These are phyloP conservation scores for Neohortaea acidophila DNA, from an alignment of 495 filamentous ascomycete genomes.

Conservation along the genomic window DNA sequence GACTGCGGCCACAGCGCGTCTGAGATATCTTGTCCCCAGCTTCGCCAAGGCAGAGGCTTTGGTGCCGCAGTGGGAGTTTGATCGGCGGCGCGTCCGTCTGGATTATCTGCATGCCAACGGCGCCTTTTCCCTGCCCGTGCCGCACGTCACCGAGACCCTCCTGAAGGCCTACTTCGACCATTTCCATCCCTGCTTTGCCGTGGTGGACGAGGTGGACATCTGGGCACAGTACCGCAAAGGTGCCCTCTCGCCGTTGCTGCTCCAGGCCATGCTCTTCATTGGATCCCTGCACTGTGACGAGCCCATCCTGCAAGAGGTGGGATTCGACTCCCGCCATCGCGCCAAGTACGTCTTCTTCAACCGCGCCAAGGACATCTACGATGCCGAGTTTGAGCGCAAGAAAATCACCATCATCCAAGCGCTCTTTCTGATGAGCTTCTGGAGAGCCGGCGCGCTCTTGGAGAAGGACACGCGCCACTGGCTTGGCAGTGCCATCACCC, in stretches of 20 bases:
- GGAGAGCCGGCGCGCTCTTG: neutral
- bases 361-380: slow-evolving; percentile 2
- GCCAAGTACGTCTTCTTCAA: slow-evolving; percentile 1
- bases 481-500: slow-evolving; percentile 1
- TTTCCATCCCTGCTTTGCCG: slow-evolving; percentile 2
- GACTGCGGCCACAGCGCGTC: neutral
- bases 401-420: slow-evolving; percentile 3
- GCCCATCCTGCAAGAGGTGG: neutral
- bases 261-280: slow-evolving; percentile 3
- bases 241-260: neutral
- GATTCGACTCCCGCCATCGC: neutral
- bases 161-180: neutral
- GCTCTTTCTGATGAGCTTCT: slow-evolving; percentile 5
- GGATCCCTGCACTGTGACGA: slow-evolving; percentile 1
- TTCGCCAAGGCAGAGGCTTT: neutral
- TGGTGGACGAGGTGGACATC: slow-evolving; percentile 4
- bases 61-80: neutral
- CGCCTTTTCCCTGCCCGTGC: neutral
- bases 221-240: neutral
- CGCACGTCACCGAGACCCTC: neutral
- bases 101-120: neutral
- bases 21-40: neutral
- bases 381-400: slow-evolving; percentile 1
- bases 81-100: neutral
- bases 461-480: slow-evolving; percentile 6